A percentile compares a stretch with the other conserved stretches of the same genome.
Evolutionary conservation across 352 stramenopile genomes (phyloP).

Genomic region (Thalassiosira livingstoniorum): DNA sequence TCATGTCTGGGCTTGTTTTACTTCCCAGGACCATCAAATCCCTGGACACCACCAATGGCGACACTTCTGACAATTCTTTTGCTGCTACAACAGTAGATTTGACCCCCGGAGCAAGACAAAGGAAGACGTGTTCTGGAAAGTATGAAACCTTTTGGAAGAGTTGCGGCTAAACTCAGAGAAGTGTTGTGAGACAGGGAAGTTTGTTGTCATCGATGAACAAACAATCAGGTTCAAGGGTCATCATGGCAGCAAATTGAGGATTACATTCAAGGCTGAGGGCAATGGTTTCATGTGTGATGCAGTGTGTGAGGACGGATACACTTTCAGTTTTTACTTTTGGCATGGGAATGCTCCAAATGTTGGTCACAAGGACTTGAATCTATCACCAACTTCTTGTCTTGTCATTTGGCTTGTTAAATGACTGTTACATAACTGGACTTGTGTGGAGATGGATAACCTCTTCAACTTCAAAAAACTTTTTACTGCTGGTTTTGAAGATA

Average conservation of each 20-base stretch:
- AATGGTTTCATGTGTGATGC: conserved; percentile 40
- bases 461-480: conserved; percentile 30
- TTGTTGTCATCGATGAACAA: not conserved
- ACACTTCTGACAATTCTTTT: conserved; percentile 7
- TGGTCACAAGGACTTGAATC: not conserved
- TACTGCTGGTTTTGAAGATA: conserved; percentile 3
- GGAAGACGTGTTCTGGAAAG: conserved; percentile 8
- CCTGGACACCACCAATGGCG: too few species aligned
- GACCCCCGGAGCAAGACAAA: not conserved
- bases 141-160: not conserved
- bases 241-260: not conserved
- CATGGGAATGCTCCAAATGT: not conserved
- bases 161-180: not conserved
- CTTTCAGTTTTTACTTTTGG: conserved; percentile 16
- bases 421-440: conserved; percentile 17
- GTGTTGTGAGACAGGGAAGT: not conserved
- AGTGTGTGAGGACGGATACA: conserved; percentile 28
- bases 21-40: too few species aligned
- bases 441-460: conserved; percentile 21
- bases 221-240: not conserved
- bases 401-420: not conserved
- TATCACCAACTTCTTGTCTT: not conserved
- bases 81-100: not conserved
- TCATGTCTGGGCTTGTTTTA: too few species aligned
- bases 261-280: conserved; percentile 29